Base-by-base conservation (phyloP, 768 basidiomycete genomes). In the Leccinum ochraceum region DNA sequence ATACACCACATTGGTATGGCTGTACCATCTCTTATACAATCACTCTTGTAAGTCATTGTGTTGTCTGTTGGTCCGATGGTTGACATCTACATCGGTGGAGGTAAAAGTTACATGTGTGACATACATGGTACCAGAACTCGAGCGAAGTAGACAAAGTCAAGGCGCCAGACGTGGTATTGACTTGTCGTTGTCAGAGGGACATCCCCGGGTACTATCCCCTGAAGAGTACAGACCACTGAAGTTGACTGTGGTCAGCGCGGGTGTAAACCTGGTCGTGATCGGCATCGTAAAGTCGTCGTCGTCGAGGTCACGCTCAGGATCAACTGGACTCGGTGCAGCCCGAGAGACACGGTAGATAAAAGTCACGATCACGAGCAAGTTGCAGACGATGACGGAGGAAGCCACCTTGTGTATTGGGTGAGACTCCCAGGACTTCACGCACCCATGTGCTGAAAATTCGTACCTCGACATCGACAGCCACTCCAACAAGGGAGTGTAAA, bases 301-400 rank as follows among this genome's bases (percentile, higher is more conserved):
- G 10, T 54, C 50, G 26, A 44, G 30, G 17, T 58, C 62, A 11
- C 56, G 24, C 24, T 56, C 67, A 37, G 44, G 2, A 6, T 4
- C 13, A 14, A 36, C 30, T 7, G 57, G 6, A 51, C 53, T 30
- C 22, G 50, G 32, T 2, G 20, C 20, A 7, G 52, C 34, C 22
- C 44, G 63, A 42, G 48, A 52, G 48, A 63, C 44, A 11, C 65
- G 63, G 54, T 72, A 68, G 22, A 62, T 6, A 26, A 60, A 53
- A 5, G 65, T 70, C 36, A 51, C 63, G 30, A 67, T 51, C 36
- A 70, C 67, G 11, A 69, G 63, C 6, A 70, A 32, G 49, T 67
- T 68, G 17, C 69, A 70, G 34, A 53, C 64, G 59, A 71, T 65
- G 37, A 49, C 56, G 11, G 59, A 60, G 30, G 34, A 56, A 24